Evolutionary conservation across 805 yeast genomes (phyloP), one percentile per base, ranked within the genome.

Genomic region (Cyberlindnera meyerae): DNA sequence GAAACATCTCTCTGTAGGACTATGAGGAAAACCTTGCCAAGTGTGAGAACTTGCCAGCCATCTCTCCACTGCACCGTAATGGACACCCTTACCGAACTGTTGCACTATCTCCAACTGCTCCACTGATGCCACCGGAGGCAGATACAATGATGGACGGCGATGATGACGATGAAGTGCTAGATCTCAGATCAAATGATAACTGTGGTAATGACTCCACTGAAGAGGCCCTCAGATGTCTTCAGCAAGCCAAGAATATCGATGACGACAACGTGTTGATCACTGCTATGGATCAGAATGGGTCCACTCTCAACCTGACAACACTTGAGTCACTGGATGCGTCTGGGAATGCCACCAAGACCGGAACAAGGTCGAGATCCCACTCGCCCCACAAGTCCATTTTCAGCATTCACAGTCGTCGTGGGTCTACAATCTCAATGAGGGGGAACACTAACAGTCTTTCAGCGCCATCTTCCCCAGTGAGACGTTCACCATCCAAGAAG

Each of bases 301-400:
- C 51, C 7, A 45, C 43, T 8, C 22, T 53, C 24, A 39, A 44
- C n/a, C 24, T 51, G 15, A 45, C 46, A 20, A 29, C 42, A 14
- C 24, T 43, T 9, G 35, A 40, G 22, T 22, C 31, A 1, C 34
- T 40, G 9, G 21, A 27, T 6, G 40, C 29, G 11, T 31, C 41
- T 4, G 25, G 18, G n/a, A 32, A 15, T 8, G n/a, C 34, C 5
- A 16, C 39, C 5, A 47, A 39, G n/a, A n/a, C n/a, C n/a, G n/a
- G n/a, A 29, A 28, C 42, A 5, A 43, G 30, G 18, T 29, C 22
- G 7, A 7, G 22, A 20, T 20, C 40, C 8, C 42, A 43, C 31
- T 54, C 58, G 3, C 58, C 58, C 11, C 54, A 48, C 25, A 54
- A 48, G 35, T 52, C 58, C 12, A 41, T 52, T 8, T 51, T 49